These are phyloP conservation scores for Mycena epipterygia DNA, from an alignment of 768 basidiomycete species.

Conservation along the genomic window DNA sequence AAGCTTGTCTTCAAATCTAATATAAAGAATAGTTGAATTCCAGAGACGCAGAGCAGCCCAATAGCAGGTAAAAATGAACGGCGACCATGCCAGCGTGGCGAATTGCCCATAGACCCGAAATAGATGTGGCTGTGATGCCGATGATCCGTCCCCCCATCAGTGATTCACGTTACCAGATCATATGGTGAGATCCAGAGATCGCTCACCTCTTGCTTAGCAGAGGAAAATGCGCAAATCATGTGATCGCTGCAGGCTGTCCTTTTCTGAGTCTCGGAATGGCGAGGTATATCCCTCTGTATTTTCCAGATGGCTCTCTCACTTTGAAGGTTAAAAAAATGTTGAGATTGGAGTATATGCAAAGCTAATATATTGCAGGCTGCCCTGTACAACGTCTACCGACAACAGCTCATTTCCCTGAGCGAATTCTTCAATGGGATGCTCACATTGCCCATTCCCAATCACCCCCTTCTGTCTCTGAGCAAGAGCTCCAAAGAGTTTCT, in stretches of 20 bases:
- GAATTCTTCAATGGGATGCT: slow-evolving; percentile 3
- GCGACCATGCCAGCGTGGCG: too few species aligned
- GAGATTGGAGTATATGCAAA: background rate
- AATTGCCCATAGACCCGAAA: too few species aligned
- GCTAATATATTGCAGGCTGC: background rate
- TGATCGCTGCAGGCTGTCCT: background rate
- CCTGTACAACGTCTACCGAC: background rate
- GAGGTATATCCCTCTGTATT: background rate
- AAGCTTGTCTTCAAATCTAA: too few species aligned
- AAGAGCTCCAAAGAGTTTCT: background rate
- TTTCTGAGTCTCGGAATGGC: background rate
- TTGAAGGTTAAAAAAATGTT: background rate
- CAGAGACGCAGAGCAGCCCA: too few species aligned
- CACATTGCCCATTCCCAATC: slow-evolving; percentile 9
- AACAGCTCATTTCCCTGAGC: background rate
- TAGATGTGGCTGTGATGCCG: too few species aligned
- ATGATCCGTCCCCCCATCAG: too few species aligned
- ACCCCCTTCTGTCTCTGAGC: background rate
- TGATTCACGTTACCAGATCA: too few species aligned
- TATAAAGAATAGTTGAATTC: too few species aligned
- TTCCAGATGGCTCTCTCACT: background rate
- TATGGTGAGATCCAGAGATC: too few species aligned
- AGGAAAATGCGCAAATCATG: too few species aligned
- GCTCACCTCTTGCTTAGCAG: too few species aligned
- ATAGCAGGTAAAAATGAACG: too few species aligned